phyloP scores from a whole-genome alignment of 169 alveolate species.

The Eimeria tenella region DNA sequence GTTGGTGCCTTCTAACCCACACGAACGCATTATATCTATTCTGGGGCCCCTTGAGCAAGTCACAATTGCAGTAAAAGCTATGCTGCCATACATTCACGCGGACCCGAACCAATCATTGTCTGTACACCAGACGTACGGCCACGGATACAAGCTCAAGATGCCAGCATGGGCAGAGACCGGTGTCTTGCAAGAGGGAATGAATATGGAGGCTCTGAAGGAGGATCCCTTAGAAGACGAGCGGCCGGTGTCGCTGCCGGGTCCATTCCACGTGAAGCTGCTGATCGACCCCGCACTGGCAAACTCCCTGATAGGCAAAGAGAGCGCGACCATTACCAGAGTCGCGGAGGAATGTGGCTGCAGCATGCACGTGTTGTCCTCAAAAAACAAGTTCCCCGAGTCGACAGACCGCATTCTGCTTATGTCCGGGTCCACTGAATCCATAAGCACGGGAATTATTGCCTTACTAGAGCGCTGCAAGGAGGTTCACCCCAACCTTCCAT shows the following conservation, averaged over 20 bases:
- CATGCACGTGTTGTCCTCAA: constrained; percentile 68
- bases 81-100: constrained; percentile 77
- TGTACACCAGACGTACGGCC: constrained; percentile 75
- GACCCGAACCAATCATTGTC: constrained; percentile 67
- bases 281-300: constrained; percentile 72
- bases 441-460: constrained; percentile 60
- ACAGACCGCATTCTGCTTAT: constrained; percentile 48
- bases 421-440: constrained; percentile 66
- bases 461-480: constrained; percentile 69
- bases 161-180: constrained; percentile 72
- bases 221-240: constrained; percentile 65
- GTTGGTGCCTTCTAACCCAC: constrained; percentile 60
- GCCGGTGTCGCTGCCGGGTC: constrained; percentile 56
- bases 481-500: constrained; percentile 72
- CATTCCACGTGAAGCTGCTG: constrained; percentile 59
- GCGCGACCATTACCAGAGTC: constrained; percentile 33
- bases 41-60: constrained; percentile 66
- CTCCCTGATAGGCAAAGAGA: constrained; percentile 61
- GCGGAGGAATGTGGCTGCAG: constrained; percentile 52
- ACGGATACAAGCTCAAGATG: constrained; percentile 58
- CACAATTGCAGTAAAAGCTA: constrained; percentile 46
- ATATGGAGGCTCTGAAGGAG: constrained; percentile 62
- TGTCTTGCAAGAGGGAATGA: constrained; percentile 72
- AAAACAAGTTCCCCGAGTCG: constrained; percentile 51
- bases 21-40: constrained; percentile 49